Evolutionary conservation across 768 basidiomycete genomes (phyloP), one percentile per base, ranked within the genome.

Genomic region (Suillus fuscotomentosus): DNA sequence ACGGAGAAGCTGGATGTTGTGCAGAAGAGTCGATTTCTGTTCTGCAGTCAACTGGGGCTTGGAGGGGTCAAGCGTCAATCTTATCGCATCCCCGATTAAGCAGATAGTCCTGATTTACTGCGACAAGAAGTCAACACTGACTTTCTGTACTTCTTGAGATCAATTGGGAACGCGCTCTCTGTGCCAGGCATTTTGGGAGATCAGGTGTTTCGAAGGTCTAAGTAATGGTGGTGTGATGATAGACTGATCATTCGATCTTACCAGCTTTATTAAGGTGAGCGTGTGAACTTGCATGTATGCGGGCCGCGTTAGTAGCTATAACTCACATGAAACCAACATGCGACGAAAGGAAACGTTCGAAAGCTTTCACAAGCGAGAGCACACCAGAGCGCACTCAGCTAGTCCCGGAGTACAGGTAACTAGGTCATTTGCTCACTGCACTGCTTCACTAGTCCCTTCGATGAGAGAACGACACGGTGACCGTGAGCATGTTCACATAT

Each of bases 1-100:
- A 60, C 94, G 88, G 66, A 94, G 80, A 36, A 95, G 82, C 72
- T 89, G 86, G 70, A 94, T 91, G 76, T 95, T 95, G 61, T 81
- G 76, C 68, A 81, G 74, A 68, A 95, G 79, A 20, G 76, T 78
- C 3, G 80, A 69, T 70, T 82, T 87, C 72, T 95, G 83, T 63
- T 89, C 86, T n/a, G 73, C 71, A 0, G 87, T 82, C 54, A 95
- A 82, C 70, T 82, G 79, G 15, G 86, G 80, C 60, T 88, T 86
- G 45, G 81, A 77, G 6, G 91, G 88, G 78, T 95, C 92, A 62
- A 95, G 87, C 54, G 81, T 79, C 66, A 95, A 77, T 77, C 91
- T 92, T 57, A 60, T 56, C 36, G 63, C 62, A 64, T 68, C 48
- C 56, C 15, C 5, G 9, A 64, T 68, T 65, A 42, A 60, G 65